phyloP scores from a whole-genome alignment of 2,329 filamentous ascomycete genomes.

The Colletotrichum sp. region DNA sequence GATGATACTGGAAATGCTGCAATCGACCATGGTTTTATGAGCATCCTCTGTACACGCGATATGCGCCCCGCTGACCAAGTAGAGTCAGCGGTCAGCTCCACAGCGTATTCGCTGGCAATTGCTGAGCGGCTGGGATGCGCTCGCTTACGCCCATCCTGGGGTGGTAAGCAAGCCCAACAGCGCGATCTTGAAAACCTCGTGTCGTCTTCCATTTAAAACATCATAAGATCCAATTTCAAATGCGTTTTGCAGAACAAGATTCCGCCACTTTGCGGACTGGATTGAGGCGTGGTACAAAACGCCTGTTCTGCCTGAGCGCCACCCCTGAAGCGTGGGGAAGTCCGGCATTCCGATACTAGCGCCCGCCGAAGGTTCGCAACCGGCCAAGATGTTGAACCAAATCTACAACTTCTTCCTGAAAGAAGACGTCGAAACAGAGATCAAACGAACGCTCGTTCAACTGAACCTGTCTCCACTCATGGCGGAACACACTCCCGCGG shows the following conservation, averaged over 20 bases:
- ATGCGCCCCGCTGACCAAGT: neutral
- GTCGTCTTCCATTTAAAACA: neutral
- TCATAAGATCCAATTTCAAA: neutral
- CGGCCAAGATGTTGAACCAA: neutral
- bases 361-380: neutral
- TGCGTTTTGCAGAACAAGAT: too few relatives aligned
- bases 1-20: fast-evolving
- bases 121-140: neutral
- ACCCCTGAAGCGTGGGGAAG: conserved; percentile 9
- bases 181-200: neutral
- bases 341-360: conserved; percentile 1
- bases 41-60: neutral
- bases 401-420: neutral
- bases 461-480: neutral
- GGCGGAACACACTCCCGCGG: neutral
- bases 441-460: conserved; percentile 13
- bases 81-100: neutral
- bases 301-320: neutral
- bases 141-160: neutral
- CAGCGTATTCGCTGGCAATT: neutral
- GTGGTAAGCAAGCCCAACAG: neutral
- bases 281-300: neutral
- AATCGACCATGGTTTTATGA: neutral
- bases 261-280: neutral
- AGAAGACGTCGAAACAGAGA: neutral